These are phyloP conservation scores for Fusarium sp. DNA, from an alignment of 2,329 filamentous ascomycete genomes.

Conservation along the genomic window DNA sequence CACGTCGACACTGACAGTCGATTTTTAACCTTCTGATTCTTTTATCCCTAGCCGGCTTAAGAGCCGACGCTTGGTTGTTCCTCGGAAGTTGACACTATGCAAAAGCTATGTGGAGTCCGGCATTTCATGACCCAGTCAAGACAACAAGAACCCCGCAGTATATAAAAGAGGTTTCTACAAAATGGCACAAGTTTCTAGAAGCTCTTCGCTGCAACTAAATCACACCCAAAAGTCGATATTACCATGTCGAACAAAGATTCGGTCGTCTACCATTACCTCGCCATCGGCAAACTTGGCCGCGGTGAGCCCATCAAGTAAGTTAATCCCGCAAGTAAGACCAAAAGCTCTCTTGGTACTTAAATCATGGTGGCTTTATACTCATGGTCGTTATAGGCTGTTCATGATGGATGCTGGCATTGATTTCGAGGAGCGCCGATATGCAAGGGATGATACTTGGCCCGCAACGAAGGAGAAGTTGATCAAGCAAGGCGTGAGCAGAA, in stretches of 20 bases:
- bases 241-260: background rate
- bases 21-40: too few species aligned
- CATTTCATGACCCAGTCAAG: background rate
- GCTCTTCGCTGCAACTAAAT: background rate
- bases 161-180: background rate
- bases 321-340: fast-evolving
- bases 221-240: fast-evolving
- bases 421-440: background rate
- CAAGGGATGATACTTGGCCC: background rate
- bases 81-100: background rate
- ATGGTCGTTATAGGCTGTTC: background rate
- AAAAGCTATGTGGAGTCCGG: background rate
- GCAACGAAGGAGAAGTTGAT: conserved; percentile 16
- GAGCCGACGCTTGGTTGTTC: background rate
- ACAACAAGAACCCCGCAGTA: background rate
- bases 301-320: conserved; percentile 21
- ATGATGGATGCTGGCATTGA: conserved; percentile 7
- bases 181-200: fast-evolving
- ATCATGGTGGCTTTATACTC: fast-evolving
- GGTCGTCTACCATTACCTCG: conserved; percentile 20
- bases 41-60: too few species aligned
- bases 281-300: conserved; percentile 21
- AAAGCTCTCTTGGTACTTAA: fast-evolving
- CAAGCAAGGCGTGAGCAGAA: conserved; percentile 10
- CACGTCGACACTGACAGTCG: too few species aligned